Conservation (phyloP, 305 asterid species). For the Striga hermonthica region DNA sequence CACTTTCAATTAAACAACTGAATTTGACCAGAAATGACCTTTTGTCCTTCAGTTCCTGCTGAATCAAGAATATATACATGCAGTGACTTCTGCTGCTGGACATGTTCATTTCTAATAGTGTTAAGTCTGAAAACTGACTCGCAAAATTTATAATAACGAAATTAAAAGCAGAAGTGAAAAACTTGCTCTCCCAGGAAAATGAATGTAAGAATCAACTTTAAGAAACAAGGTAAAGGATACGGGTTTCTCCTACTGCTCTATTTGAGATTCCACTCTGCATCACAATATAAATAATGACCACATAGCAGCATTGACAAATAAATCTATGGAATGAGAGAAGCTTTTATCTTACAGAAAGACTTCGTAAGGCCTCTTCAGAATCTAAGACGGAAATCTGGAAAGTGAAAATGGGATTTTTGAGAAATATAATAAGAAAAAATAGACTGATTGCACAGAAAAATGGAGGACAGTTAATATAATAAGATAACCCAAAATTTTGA, state of each 20-base stretch:
- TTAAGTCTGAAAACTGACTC: slow-evolving; percentile 30
- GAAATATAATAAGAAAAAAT: no score
- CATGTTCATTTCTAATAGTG: slow-evolving; percentile 72
- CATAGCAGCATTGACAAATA: slow-evolving; percentile 23
- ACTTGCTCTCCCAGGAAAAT: no score
- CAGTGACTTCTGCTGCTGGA: slow-evolving; percentile 91
- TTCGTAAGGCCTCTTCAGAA: slow-evolving; percentile 58
- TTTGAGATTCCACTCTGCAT: slow-evolving; percentile 74
- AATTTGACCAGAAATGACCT: slow-evolving; percentile 41
- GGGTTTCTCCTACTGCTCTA: slow-evolving; percentile 92
- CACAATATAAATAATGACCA: slow-evolving; percentile 22
- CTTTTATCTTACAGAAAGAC: slow-evolving; percentile 61
- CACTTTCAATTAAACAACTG: slow-evolving; percentile 18
- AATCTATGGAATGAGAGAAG: slow-evolving; percentile 17
- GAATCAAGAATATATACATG: slow-evolving; percentile 58
- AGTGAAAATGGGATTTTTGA: slow-evolving; percentile 12
- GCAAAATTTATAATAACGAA: slow-evolving; percentile 5
- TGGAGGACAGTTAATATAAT: slow-evolving; percentile 1
- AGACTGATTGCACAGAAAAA: neutral
- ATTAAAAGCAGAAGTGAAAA: no score
- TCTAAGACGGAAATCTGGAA: slow-evolving; percentile 56
- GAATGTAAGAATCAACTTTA: slow-evolving; percentile 1
- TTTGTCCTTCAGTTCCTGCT: slow-evolving; percentile 54
- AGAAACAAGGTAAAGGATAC: slow-evolving; percentile 46
- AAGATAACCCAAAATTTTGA: neutral